phyloP scores from a whole-genome alignment of 805 yeast genomes.

The Ogataea glucozyma region DNA sequence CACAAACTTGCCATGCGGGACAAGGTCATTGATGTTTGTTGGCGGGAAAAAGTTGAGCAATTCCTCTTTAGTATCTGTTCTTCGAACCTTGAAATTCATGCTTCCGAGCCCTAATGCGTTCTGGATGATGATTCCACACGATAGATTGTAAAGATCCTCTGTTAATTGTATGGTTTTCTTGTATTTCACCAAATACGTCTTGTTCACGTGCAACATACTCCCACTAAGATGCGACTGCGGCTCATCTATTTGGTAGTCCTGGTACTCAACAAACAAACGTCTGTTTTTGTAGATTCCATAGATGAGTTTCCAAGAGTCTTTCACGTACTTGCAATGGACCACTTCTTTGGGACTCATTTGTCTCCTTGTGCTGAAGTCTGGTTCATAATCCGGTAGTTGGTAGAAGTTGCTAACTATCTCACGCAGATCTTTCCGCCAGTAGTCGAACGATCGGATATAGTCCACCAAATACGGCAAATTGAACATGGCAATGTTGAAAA shows the following conservation, averaged over 20 bases:
- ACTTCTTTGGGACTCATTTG: conserved; percentile 22
- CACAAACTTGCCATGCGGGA: conserved; percentile 53
- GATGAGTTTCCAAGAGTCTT: conserved; percentile 57
- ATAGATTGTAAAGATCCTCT: conserved; percentile 51
- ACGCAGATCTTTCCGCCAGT: conserved; percentile 35
- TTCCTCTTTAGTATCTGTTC: conserved; percentile 31
- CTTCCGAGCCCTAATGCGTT: conserved; percentile 60
- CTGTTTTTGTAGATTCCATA: conserved; percentile 52
- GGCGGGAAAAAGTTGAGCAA: conserved; percentile 54
- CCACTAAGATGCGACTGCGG: conserved; percentile 42
- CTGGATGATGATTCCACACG: conserved; percentile 53
- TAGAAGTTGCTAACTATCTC: conserved; percentile 27
- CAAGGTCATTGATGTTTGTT: conserved; percentile 53
- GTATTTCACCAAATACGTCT: conserved; percentile 51
- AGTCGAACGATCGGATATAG: conserved; percentile 37
- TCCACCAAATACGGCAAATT: conserved; percentile 30
- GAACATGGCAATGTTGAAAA: conserved; percentile 25
- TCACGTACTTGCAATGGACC: conserved; percentile 36
- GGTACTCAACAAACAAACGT: conserved; percentile 50
- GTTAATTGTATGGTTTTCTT: conserved; percentile 46
- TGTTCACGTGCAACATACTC: conserved; percentile 45
- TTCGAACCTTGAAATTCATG: conserved; percentile 50
- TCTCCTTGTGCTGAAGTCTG: conserved; percentile 16
- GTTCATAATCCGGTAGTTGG: conserved; percentile 25
- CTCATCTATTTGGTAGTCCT: conserved; percentile 44